Base-by-base conservation (phyloP, 225 moss, liverwort and hornwort genomes). In the Physcomitrium patens region DNA sequence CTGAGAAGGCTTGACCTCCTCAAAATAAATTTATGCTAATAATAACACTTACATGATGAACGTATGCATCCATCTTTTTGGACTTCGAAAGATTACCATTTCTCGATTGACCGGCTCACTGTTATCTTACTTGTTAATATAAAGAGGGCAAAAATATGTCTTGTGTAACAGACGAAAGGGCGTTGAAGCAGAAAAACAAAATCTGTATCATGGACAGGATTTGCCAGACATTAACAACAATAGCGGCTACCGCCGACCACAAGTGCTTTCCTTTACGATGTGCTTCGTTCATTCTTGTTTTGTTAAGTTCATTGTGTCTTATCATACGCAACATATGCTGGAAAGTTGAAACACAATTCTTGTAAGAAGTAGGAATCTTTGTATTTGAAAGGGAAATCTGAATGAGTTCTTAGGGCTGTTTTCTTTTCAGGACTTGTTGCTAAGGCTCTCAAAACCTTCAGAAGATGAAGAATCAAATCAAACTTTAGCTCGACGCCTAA, bases 401-500 rank as follows among this genome's bases (percentile, higher is more conserved):
- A 68, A 37, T 53, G 49, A 45, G 65, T 9, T 27, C 37, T 72
- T 72, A 61, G 78, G 55, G 6, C 44, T 79, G 74, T 63, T 77
- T 44, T 48, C 76, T 65, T 74, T 49, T 22, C 60, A 94, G 94
- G 94, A 94, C 48, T 78, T 92, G 78, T 64, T 87, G 28, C 49
- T 91, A 23, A 87, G 86, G 70, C 80, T 54, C 56, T 18, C 90
- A 80, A 89, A 85, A 51, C 59, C 88, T 62, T 78, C 87, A 53
- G 87, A 92, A 72, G 89, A 89, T 79, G 92, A 91, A 69, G 82
- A 86, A 62, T 68, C 78, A 70, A 80, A 53, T 49, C 83, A 80
- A 73, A 62, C 82, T 24, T 77, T 92, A 64, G 87, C 82, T 51
- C 84, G 87, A 54, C 92, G 92, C 24, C 76, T 94, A 5, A 80